phyloP scores from a whole-genome alignment of 805 yeast species.

The Aciculoconidium aculeatum region DNA sequence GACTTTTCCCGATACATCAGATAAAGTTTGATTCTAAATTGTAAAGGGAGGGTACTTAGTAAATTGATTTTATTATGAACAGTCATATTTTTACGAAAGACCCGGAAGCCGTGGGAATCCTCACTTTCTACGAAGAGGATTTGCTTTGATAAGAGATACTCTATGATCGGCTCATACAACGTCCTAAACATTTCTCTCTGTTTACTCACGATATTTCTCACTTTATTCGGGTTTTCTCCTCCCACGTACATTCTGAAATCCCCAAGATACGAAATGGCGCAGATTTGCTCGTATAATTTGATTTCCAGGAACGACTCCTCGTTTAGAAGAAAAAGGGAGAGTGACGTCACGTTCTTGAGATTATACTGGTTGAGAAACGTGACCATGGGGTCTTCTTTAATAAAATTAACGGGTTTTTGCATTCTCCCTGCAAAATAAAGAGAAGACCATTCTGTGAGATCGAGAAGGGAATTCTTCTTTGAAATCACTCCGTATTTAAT shows the following conservation, averaged over 20 bases:
- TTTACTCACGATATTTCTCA: slow-evolving; percentile 74
- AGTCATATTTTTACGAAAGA: slow-evolving; percentile 16
- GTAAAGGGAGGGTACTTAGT: slow-evolving; percentile 20
- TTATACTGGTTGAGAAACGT: slow-evolving; percentile 70
- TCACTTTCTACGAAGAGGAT: slow-evolving; percentile 12
- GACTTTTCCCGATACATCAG: slow-evolving; percentile 31
- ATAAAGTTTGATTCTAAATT: slow-evolving; percentile 18
- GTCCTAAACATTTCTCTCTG: slow-evolving; percentile 64
- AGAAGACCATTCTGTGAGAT: slow-evolving; percentile 78
- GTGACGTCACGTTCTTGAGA: slow-evolving; percentile 67
- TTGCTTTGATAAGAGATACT: slow-evolving; percentile 17
- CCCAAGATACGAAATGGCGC: slow-evolving; percentile 80
- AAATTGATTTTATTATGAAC: slow-evolving; percentile 13
- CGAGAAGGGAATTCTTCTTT: slow-evolving; percentile 52
- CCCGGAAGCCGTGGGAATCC: slow-evolving; percentile 7
- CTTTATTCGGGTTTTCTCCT: slow-evolving; percentile 91
- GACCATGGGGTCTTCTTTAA: slow-evolving; percentile 51
- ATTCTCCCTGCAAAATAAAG: slow-evolving; percentile 87
- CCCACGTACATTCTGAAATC: slow-evolving; percentile 81
- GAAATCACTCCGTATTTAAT: slow-evolving; percentile 88
- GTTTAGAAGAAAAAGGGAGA: slow-evolving; percentile 51
- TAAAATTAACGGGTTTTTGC: slow-evolving; percentile 85
- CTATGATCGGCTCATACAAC: slow-evolving; percentile 63
- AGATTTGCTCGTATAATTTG: slow-evolving; percentile 70
- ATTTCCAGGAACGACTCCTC: slow-evolving; percentile 43